phyloP scores from a whole-genome alignment of 768 basidiomycete species.

The Rhodosporidiobolus odoratus region DNA sequence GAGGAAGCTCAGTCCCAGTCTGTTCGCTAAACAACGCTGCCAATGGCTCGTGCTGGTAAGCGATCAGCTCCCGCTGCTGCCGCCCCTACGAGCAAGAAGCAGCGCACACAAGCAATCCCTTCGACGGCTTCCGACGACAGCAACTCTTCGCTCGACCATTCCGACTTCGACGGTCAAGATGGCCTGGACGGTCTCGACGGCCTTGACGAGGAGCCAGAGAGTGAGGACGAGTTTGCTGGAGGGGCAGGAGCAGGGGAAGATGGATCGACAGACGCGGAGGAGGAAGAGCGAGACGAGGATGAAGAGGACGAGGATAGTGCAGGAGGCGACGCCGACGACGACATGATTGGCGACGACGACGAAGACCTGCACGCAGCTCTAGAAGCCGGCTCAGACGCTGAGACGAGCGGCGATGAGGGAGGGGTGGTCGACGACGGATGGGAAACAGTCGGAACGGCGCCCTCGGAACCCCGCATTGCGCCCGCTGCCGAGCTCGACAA shows the following conservation, averaged over 20 bases:
- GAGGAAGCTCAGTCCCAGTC: not conserved
- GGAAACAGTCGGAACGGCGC: conserved; percentile 8
- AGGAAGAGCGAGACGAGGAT: conserved; percentile 20
- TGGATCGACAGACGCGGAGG: not conserved
- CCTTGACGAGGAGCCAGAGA: conserved; percentile 18
- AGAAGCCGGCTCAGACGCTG: conserved; percentile 4
- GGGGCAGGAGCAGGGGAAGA: conserved; percentile 9
- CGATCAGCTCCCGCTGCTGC: conserved; percentile 1
- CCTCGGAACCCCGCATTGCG: not conserved
- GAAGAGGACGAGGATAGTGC: conserved; percentile 19
- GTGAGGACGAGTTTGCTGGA: conserved; percentile 16
- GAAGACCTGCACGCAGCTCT: conserved; percentile 24
- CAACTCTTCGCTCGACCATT: not conserved
- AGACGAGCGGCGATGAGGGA: not conserved
- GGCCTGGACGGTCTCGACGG: conserved; percentile 32
- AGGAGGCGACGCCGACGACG: conserved; percentile 23
- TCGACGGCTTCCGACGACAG: not conserved
- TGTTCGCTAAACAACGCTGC: too few relatives aligned
- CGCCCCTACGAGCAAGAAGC: not conserved
- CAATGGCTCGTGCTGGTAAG: conserved; percentile 12
- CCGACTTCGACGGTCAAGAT: conserved; percentile 23
- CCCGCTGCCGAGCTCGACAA: conserved; percentile 20
- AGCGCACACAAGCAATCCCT: conserved; percentile 1
- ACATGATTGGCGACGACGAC: conserved; percentile 35
- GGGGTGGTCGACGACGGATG: conserved; percentile 14